phyloP scores from a whole-genome alignment of 1,139 yeast species.

The Candida tropicalis region DNA sequence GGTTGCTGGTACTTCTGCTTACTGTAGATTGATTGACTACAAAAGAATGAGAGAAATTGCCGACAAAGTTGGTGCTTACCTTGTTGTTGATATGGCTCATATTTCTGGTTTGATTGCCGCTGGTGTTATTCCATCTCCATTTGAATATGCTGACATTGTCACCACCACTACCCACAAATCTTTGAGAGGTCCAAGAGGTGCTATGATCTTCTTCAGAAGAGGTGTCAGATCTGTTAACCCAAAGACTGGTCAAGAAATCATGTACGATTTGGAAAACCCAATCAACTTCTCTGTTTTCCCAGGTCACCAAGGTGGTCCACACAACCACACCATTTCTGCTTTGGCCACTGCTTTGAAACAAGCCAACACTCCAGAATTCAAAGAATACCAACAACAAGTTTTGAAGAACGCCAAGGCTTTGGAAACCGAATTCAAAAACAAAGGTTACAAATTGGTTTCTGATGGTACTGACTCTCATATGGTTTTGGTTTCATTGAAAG shows the following conservation, averaged over 20 bases:
- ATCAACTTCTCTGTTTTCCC: conserved; percentile 97
- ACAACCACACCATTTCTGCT: conserved; percentile 96
- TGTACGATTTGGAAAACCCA: conserved; percentile 83
- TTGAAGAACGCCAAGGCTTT: conserved; percentile 86
- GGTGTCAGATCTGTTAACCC: conserved; percentile 84
- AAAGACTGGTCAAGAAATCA: conserved; percentile 86
- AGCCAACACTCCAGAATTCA: conserved; percentile 83
- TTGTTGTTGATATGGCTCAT: conserved; percentile 95
- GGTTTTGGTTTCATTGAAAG: conserved; percentile 87
- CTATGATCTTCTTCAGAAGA: conserved; percentile 95
- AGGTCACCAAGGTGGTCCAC: conserved; percentile 99
- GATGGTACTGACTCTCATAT: conserved; percentile 97
- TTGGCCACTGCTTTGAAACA: conserved; percentile 93
- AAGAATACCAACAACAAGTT: conserved; percentile 83
- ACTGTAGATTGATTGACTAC: conserved; percentile 90
- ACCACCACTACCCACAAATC: conserved; percentile 98
- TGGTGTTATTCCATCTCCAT: conserved; percentile 89
- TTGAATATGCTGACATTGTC: conserved; percentile 92
- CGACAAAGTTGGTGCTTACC: conserved; percentile 89
- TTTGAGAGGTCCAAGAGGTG: conserved; percentile 98
- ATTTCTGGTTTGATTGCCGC: conserved; percentile 94
- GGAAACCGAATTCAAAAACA: conserved; percentile 68
- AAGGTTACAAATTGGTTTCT: conserved; percentile 83
- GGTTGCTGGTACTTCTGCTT: conserved; percentile 97
- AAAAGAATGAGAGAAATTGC: conserved; percentile 87